phyloP scores from a whole-genome alignment of 768 basidiomycete species.

The Cubamyces sp. region DNA sequence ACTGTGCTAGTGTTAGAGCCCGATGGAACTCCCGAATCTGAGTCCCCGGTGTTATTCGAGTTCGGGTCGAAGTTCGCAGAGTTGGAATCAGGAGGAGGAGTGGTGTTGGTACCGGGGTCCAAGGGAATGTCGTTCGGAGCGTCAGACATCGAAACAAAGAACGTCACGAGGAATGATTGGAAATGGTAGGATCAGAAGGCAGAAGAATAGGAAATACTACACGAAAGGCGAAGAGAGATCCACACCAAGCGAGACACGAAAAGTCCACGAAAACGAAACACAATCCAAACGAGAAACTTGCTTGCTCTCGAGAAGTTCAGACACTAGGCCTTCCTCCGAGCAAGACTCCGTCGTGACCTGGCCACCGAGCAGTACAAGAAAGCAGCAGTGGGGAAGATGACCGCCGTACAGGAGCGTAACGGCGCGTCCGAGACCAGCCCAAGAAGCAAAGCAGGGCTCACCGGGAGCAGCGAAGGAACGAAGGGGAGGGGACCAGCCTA shows the following conservation, averaged over 20 bases:
- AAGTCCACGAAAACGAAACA: conserved; percentile 1
- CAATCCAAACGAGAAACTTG: background rate
- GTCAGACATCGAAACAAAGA: conserved; percentile 18
- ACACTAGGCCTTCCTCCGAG: background rate
- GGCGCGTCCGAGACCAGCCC: conserved; percentile 24
- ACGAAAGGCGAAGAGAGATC: too few species aligned
- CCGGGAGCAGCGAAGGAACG: conserved; percentile 25
- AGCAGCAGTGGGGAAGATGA: background rate
- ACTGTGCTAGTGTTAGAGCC: background rate
- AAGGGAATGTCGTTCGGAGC: conserved; percentile 1
- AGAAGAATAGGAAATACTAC: too few species aligned
- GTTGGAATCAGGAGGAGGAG: background rate
- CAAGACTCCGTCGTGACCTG: conserved; percentile 10
- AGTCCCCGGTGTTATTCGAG: background rate
- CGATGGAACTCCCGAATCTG: background rate
- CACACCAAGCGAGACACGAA: background rate
- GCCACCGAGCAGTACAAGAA: conserved; percentile 1
- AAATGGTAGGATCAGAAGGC: too few species aligned
- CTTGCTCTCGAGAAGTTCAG: conserved; percentile 11
- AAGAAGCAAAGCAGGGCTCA: conserved; percentile 23
- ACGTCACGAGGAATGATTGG: background rate
- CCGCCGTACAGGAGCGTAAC: background rate
- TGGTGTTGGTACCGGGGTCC: background rate
- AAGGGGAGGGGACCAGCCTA: conserved; percentile 18
- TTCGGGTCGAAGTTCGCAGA: background rate